Base-by-base conservation (phyloP, 2,329 filamentous ascomycete genomes). In the Epichloe scottii region DNA sequence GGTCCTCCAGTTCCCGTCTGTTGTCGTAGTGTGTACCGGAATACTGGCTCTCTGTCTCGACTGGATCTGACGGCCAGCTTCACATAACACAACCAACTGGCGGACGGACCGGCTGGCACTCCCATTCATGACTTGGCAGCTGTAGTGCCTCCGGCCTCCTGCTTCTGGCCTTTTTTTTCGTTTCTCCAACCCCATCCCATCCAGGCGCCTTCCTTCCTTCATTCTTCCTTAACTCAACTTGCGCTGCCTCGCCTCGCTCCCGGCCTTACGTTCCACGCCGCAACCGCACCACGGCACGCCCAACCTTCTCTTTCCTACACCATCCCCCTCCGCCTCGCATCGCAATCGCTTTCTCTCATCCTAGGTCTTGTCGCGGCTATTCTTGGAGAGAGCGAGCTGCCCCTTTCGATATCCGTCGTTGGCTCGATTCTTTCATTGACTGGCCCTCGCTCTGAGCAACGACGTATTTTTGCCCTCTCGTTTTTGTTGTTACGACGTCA, bases 241-340 rank as follows among this genome's bases (percentile, higher is more conserved):
- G 26, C 26, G 26, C 26, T 45, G 35, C 49, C 35, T 46, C 38
- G 52, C 43, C 49, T 46, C 40, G 41, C 53, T 35, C 37, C 51
- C 43, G 41, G 41, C 44, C 50, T 49, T 53, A 51, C 39, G 37
- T 46, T 50, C 15, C 34, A 52, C 52, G 45, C 46, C 49, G 42
- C 38, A 48, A 48, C 48, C 33, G 44, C 48, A 38, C 46, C 42
- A 40, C 52, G 48, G n/a, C 43, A 46, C 48, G 46, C 48, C 52
- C 52, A 53, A 54, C 50, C 51, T 51, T 26, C 55, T 53, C 50
- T n/a, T n/a, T 48, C 54, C 50, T 51, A 55, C 55, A 52, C 48
- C 55, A 54, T 58, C 51, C 45, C 43, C 42, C 48, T 48, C 8
- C 40, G 23, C 44, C 33, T 53, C 30, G 33, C 21, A 52, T 19